Evolutionary conservation across 1,284 basidiomycete species (phyloP).

Genomic region (Leccinum angustisporum): DNA sequence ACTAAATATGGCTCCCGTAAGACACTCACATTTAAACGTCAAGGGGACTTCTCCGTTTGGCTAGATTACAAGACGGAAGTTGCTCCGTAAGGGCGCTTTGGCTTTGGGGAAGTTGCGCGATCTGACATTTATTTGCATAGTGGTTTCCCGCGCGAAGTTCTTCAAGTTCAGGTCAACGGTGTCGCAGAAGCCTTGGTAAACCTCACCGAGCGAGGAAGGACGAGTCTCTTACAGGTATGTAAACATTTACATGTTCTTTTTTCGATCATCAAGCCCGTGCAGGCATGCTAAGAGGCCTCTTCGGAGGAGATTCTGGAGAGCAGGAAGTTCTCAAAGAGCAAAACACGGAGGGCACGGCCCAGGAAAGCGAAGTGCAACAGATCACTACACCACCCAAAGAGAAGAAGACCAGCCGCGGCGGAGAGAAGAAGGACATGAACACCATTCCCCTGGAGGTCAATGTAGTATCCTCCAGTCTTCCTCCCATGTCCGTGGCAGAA

Average conservation of each 20-base stretch:
- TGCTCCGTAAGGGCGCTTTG: constrained; percentile 48
- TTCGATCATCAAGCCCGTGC: constrained; percentile 18
- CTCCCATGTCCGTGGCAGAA: constrained; percentile 71
- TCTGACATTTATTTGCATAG: constrained; percentile 35
- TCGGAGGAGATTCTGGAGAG: constrained; percentile 54
- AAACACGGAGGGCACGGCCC: constrained; percentile 19
- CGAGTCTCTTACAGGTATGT: constrained; percentile 69
- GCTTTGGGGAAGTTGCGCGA: neutral
- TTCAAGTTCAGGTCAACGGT: constrained; percentile 68
- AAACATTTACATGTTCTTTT: neutral
- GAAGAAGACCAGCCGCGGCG: constrained; percentile 38
- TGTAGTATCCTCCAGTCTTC: constrained; percentile 59
- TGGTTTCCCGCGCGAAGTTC: constrained; percentile 65
- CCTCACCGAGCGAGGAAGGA: constrained; percentile 77
- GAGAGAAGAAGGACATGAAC: constrained; percentile 39
- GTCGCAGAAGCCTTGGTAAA: constrained; percentile 71
- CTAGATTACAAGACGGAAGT: constrained; percentile 68
- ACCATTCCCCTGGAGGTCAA: constrained; percentile 67
- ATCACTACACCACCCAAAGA: constrained; percentile 30
- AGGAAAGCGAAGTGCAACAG: constrained; percentile 26
- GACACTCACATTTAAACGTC: constrained; percentile 76
- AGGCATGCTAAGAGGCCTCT: constrained; percentile 85
- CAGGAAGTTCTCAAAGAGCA: constrained; percentile 26
- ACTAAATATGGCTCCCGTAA: constrained; percentile 80
- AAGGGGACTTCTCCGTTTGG: constrained; percentile 73